phyloP scores from a whole-genome alignment of 2,329 filamentous ascomycete species.

The Colletotrichum eremochloae region DNA sequence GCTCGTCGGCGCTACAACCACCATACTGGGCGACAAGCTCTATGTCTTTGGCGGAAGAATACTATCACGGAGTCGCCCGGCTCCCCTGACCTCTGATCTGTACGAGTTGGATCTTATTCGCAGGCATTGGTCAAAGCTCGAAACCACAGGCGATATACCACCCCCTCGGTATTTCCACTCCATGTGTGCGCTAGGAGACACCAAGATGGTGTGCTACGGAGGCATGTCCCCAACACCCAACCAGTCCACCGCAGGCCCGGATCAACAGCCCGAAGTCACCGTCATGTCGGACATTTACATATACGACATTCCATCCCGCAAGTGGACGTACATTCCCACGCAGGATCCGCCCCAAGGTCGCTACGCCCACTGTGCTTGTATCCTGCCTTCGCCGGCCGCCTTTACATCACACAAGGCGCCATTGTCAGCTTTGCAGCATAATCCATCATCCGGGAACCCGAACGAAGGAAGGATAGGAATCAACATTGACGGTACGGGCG shows the following conservation, averaged over 20 bases:
- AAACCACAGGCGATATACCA: constrained; percentile 86
- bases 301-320: constrained; percentile 85
- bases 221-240: constrained; percentile 89
- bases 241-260: constrained; percentile 62
- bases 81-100: constrained; percentile 86
- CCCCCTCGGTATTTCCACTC: constrained; percentile 97
- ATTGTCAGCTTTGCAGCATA: constrained; percentile 89
- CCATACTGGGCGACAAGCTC: constrained; percentile 92
- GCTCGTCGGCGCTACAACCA: constrained; percentile 94
- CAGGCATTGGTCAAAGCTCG: constrained; percentile 92
- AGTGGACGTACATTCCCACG: constrained; percentile 87
- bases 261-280: constrained; percentile 86
- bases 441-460: constrained; percentile 83
- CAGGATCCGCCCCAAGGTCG: constrained; percentile 89
- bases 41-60: constrained; percentile 96
- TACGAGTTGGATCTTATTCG: constrained; percentile 94
- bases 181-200: constrained; percentile 92
- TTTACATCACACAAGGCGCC: constrained; percentile 90
- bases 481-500: constrained; percentile 89
- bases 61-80: constrained; percentile 84
- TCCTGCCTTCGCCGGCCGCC: constrained; percentile 87
- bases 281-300: constrained; percentile 99
- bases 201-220: constrained; percentile 97
- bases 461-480: constrained; percentile 92
- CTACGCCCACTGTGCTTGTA: constrained; percentile 96